Base-by-base conservation (phyloP, 2,329 filamentous ascomycete species). In the Penicillium polonicum region DNA sequence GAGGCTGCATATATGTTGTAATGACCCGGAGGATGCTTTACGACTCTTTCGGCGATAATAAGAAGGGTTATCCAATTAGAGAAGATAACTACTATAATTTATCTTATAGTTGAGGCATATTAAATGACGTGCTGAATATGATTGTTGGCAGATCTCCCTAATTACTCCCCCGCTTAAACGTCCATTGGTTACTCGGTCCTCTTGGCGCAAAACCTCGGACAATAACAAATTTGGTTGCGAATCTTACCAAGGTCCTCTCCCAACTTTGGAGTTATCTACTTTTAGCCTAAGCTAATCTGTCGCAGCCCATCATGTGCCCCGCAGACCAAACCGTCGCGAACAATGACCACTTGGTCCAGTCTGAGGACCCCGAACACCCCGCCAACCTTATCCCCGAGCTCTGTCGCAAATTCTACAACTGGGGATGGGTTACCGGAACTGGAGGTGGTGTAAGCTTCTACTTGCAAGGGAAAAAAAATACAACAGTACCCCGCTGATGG, bases 301-400 rank as follows among this genome's bases (percentile, higher is more conserved):
- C 36, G 35, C 51, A 59, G 55, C 54, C 54, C 63, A 68, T 55
- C 57, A 74, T 73, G 72, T 59, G 59, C 58, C 39, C 57, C 53
- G 48, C 57, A 33, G 58, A 62, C 17, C 49, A 67, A 63, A 57
- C 58, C 44, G 60, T 65, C 35, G 59, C 57, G 57, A 73, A 74
- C 65, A 77, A 76, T 68, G 84, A 86, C 64, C 79, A 83, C 54
- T 79, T 88, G 64, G 78, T 88, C 55, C 79, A 76, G 61, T 88
- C 85, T 2, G 65, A 77, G 31, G 86, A 97, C 73, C 88, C 89
- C 5, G 80, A 91, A 60, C 94, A 99, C 77, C 94, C 94, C 23
- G 92, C 94, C 65, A 99, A 99, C 78, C 83, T 96, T 68, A 97
- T 97, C 65, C 94, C 92, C 62, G 88, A 90, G 48, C 84, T 99